Base-by-base conservation (phyloP, 768 basidiomycete species). In the Boletellus ananas region DNA sequence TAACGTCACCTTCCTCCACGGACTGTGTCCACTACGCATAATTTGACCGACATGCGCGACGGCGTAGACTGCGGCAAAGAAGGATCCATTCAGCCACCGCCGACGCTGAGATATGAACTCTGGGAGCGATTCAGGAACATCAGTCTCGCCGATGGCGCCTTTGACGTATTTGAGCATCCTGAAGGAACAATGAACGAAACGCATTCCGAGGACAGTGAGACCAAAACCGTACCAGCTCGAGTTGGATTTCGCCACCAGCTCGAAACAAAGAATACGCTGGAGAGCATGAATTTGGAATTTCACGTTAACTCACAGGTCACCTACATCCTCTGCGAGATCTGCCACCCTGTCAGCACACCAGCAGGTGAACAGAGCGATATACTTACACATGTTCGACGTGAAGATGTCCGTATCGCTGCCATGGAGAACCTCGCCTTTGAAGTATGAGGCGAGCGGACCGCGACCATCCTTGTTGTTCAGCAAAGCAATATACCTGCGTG, bases 121-220 rank as follows among this genome's bases (percentile, higher is more conserved):
- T 3, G 94, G 84, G 14, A 96, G 79, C 1, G 83, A 79, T 60
- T 95, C 94, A 3, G 94, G 94, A 6, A 97, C 94, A 67, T 97
- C 94, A 0, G 93, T 95, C 65, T 93, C 90, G 16, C 86, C 94
- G 44, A 90, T 82, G 4, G 94, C 94, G 23, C 90, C 88, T 66
- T 91, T 91, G 61, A 98, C 94, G 62, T 96, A 99, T 76, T 89
- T 91, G 45, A 99, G 79, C n/a, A 91, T 77, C 95, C 95, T 96
- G 54, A 58, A 61, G 58, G 57, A 43, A 36, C 27, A 34, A 58
- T 14, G 58, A 38, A 12, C 55, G 33, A 51, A 50, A 18, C 17
- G n/a, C 6, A 37, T 44, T 9, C 25, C 27, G 10, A 41, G 14
- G 6, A 3, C 9, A 43, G 12, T 16, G n/a, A 27, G 20, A 18